These are phyloP conservation scores for Plantago rigida DNA, from an alignment of 305 asterid genomes.

Conservation along the genomic window DNA sequence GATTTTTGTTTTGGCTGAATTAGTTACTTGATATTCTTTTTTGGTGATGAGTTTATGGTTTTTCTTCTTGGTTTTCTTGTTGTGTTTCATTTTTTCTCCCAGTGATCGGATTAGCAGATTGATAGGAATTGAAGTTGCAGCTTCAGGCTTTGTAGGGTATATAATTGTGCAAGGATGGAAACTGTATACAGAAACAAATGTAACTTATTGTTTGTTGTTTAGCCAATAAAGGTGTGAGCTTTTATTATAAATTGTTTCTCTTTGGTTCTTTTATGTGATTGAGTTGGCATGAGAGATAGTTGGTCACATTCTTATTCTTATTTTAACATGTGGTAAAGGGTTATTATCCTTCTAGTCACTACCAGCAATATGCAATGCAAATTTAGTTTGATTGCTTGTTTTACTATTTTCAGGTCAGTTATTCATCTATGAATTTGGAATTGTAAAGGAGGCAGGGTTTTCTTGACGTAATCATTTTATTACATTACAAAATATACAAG, in stretches of 20 bases:
- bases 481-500: too few species aligned
- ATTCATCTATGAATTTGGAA: too few species aligned
- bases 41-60: constrained; percentile 31
- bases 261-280: too few species aligned
- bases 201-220: constrained; percentile 28
- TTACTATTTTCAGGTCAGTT: too few species aligned
- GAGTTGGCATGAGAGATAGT: too few species aligned
- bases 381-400: too few species aligned
- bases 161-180: constrained; percentile 26
- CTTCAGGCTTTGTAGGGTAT: constrained; percentile 24
- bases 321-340: too few species aligned
- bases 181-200: constrained; percentile 41
- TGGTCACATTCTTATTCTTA: too few species aligned
- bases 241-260: constrained; percentile 5
- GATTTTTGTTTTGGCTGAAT: constrained; percentile 19
- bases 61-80: constrained; percentile 24
- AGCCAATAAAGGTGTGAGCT: constrained; percentile 38
- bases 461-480: too few species aligned
- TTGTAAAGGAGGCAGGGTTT: too few species aligned
- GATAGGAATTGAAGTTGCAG: constrained; percentile 33
- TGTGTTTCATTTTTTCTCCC: constrained; percentile 20
- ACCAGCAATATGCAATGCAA: too few species aligned
- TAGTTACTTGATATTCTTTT: constrained; percentile 35
- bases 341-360: too few species aligned
- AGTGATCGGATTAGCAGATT: constrained; percentile 24